Conservation (phyloP, 305 asterid genomes). For the Petunia hybrid region DNA sequence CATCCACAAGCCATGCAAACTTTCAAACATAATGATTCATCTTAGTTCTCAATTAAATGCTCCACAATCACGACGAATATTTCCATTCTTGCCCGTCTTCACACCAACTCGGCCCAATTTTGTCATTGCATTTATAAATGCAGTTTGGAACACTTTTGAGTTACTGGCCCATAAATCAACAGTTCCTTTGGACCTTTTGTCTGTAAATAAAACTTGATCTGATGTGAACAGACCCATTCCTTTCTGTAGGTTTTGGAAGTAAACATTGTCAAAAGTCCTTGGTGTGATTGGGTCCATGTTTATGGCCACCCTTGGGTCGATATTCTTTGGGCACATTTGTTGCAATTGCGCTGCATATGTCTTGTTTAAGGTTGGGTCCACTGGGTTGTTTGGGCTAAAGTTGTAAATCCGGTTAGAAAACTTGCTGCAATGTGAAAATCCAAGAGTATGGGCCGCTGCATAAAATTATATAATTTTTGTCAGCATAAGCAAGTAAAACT, state of each 20-base stretch:
- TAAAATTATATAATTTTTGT: not conserved
- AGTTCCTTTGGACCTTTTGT: slow-evolving; percentile 45
- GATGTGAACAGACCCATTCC: slow-evolving; percentile 69
- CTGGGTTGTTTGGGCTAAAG: slow-evolving; percentile 47
- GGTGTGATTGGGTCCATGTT: slow-evolving; percentile 70
- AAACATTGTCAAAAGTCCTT: slow-evolving; percentile 51
- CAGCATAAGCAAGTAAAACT: too few relatives aligned
- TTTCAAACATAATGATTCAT: not conserved
- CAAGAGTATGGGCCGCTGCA: slow-evolving; percentile 63
- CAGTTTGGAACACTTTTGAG: slow-evolving; percentile 41
- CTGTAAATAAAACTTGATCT: slow-evolving; percentile 63
- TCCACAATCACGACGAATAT: slow-evolving; percentile 55
- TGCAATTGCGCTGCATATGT: slow-evolving; percentile 49
- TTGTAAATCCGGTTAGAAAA: slow-evolving; percentile 55
- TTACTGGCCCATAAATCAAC: slow-evolving; percentile 48
- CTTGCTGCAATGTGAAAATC: slow-evolving; percentile 61
- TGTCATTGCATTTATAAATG: slow-evolving; percentile 54
- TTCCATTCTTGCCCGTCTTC: slow-evolving; percentile 52
- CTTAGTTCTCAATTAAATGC: slow-evolving; percentile 39
- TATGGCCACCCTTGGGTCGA: slow-evolving; percentile 58
- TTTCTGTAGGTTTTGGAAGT: slow-evolving; percentile 53
- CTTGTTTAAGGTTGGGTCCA: slow-evolving; percentile 59
- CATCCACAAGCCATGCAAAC: slow-evolving; percentile 2
- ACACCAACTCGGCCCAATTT: slow-evolving; percentile 69
- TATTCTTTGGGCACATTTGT: slow-evolving; percentile 53